Conservation (phyloP, 208 protist genomes). For the Trypanosoma theileri region DNA sequence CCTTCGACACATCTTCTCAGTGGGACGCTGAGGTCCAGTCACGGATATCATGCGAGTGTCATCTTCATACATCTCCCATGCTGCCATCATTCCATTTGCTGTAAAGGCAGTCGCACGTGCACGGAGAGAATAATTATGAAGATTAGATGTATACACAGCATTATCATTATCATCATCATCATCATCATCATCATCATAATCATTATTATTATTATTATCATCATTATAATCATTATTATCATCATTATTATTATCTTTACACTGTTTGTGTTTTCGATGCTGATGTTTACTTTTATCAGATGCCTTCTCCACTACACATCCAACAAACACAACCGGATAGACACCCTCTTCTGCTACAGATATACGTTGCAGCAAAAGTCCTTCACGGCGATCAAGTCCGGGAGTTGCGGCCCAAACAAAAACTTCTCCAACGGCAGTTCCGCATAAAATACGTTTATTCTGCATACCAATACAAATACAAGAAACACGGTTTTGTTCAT, state of each 20-base stretch:
- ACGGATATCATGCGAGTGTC: neutral
- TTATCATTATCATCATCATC: neutral
- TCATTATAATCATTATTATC: too few relatives aligned
- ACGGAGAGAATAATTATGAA: neutral
- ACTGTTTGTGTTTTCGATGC: too few relatives aligned
- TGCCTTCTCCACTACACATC: neutral
- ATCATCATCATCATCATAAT: too few relatives aligned
- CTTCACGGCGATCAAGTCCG: conserved; percentile 54
- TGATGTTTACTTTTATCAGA: neutral
- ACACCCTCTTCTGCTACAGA: conserved; percentile 37
- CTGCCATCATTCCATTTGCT: conserved; percentile 9
- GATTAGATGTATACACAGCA: neutral
- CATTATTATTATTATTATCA: neutral
- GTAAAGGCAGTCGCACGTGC: conserved; percentile 5
- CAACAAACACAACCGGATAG: conserved; percentile 60
- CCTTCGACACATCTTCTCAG: too few relatives aligned
- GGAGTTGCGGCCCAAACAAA: conserved; percentile 77
- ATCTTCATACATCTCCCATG: conserved; percentile 20
- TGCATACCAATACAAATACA: conserved; percentile 42
- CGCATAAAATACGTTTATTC: conserved; percentile 66
- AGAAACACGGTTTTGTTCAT: conserved; percentile 56
- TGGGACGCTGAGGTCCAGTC: neutral
- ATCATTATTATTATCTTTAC: too few relatives aligned
- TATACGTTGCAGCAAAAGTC: conserved; percentile 55
- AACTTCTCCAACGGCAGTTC: conserved; percentile 53